These are phyloP conservation scores for Trametes coccinea DNA, from an alignment of 768 basidiomycete species.

Conservation along the genomic window DNA sequence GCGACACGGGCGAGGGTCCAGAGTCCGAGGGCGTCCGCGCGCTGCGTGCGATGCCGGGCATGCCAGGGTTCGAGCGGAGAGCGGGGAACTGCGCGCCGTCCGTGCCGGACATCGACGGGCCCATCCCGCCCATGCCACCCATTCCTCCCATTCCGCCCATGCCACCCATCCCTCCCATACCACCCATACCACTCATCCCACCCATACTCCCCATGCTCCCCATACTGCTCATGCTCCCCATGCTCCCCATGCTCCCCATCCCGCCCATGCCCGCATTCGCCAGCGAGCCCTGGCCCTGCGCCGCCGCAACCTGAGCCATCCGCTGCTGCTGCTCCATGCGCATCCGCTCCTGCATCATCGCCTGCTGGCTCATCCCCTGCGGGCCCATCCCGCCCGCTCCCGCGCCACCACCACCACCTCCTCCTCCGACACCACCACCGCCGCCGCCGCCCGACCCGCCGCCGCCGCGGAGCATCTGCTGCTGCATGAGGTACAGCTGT, in stretches of 20 bases:
- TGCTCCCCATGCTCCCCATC: not conserved
- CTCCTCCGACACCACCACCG: not conserved
- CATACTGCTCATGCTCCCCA: constrained; percentile 4
- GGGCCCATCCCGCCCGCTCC: constrained; percentile 26
- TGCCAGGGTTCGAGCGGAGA: constrained; percentile 57
- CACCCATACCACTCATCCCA: constrained; percentile 4
- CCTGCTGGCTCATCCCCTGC: constrained; percentile 34
- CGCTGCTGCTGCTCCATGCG: constrained; percentile 37
- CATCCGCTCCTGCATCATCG: constrained; percentile 32
- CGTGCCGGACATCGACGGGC: constrained; percentile 28
- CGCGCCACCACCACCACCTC: not conserved
- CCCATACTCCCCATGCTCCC: constrained; percentile 2
- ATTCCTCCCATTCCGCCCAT: constrained; percentile 6
- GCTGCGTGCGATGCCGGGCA: constrained; percentile 76
- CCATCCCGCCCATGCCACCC: constrained; percentile 1
- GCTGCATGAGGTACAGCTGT: constrained; percentile 45
- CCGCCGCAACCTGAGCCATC: constrained; percentile 24
- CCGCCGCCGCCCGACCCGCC: not conserved
- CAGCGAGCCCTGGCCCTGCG: not conserved
- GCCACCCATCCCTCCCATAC: not conserved
- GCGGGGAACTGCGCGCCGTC: constrained; percentile 44
- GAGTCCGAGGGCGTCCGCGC: constrained; percentile 75
- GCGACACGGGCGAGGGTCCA: constrained; percentile 45
- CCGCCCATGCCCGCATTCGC: not conserved
- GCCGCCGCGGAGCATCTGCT: constrained; percentile 29